Evolutionary conservation across 176 grass and related monocot genomes (phyloP).

Genomic region (Triticum turgidum): DNA sequence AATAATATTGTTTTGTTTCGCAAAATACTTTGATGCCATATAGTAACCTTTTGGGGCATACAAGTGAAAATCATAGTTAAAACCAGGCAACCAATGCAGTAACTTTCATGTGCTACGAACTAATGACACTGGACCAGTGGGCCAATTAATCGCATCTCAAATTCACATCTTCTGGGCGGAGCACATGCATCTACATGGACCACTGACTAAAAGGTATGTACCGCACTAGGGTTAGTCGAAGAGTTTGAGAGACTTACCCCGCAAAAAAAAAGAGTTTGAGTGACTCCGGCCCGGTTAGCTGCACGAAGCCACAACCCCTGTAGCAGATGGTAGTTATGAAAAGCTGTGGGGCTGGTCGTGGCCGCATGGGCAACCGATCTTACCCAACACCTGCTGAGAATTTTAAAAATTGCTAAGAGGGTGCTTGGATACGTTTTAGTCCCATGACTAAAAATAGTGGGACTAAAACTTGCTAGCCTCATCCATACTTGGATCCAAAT

Average conservation of each 20-base stretch:
- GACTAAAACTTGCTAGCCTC: too few species aligned
- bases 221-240: constrained; percentile 15
- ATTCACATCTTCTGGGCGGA: not conserved
- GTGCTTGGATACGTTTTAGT: too few species aligned
- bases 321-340: constrained; percentile 6
- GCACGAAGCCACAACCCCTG: constrained; percentile 20
- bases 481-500: too few species aligned
- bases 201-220: constrained; percentile 26
- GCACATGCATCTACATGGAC: constrained; percentile 31
- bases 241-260: not conserved
- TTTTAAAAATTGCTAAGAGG: not conserved
- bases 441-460: too few species aligned
- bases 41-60: too few species aligned
- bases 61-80: too few species aligned
- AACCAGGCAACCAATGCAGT: too few species aligned
- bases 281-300: not conserved
- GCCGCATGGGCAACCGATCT: constrained; percentile 12
- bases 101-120: not conserved
- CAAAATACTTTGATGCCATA: too few species aligned
- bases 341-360: constrained; percentile 1
- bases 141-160: constrained; percentile 7
- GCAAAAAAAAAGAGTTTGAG: not conserved
- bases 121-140: not conserved
- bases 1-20: too few species aligned
- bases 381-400: not conserved